Evolutionary conservation across 805 yeast genomes (phyloP), one percentile per base, ranked within the genome.

Genomic region (Metschnikowia borealis): DNA sequence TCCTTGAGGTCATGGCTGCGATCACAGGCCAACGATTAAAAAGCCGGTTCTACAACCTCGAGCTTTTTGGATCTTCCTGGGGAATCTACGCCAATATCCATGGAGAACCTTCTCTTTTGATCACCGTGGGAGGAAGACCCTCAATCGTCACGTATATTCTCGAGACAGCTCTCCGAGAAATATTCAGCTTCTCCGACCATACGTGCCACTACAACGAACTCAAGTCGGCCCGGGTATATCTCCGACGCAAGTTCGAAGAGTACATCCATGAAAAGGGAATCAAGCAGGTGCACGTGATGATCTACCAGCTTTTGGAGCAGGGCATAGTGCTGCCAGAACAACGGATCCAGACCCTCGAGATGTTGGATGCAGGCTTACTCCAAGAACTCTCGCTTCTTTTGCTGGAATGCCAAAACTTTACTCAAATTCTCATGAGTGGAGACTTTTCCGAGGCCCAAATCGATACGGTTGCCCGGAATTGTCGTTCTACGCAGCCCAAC

Each of bases 1-100:
- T 71, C n/a, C 55, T 79, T 11, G 90, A 86, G 54, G 60, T 85
- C 5, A 51, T 85, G 2, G 70, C 76, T 8, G 82, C 80, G 44
- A 47, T 82, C 3, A 54, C 83, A 3, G 79, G 75, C 21, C 58
- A 62, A 1, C 60, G 63, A 13, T 57, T 85, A 0, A 63, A 74
- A 21, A 62, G 67, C 4, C 52, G 54, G 5, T 56, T 86, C 1
- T 86, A 85, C 59, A 77, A 79, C 1, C 74, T 83, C 1, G 80
- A 82, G 49, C 60, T 73, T n/a, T 51, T 83, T 8, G 82, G 83
- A 1, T 83, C 75, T 57, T 61, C 77, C 0, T 85, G 85, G 79
- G 82, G 79, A 17, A 53, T 85, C 0, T 68, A 64, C 35, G 79
- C 89, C 0, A 80, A 84, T 3, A 52, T 70, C 13, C 78, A 78